phyloP scores from a whole-genome alignment of 345 rosid species.

The Melaleuca quinquenervia region DNA sequence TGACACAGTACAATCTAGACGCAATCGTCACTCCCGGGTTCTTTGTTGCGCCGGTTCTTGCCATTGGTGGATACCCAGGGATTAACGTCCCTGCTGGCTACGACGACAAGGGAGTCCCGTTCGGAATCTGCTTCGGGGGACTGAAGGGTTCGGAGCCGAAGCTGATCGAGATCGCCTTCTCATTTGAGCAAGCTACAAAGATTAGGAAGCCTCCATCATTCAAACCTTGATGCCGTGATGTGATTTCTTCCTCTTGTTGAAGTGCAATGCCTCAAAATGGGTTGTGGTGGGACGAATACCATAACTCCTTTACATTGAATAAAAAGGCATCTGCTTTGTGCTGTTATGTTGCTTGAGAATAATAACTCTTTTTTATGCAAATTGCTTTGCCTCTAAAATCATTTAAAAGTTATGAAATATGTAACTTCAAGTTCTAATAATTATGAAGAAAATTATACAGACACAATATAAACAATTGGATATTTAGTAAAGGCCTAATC shows the following conservation, averaged over 20 bases:
- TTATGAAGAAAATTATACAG: rapidly evolving
- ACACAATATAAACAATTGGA: background rate
- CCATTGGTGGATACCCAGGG: constrained; percentile 65
- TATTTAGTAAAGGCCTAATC: background rate
- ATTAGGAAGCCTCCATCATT: constrained; percentile 50
- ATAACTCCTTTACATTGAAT: background rate
- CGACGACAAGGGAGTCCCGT: constrained; percentile 28
- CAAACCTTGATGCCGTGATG: background rate
- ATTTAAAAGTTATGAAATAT: background rate
- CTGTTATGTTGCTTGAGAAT: background rate
- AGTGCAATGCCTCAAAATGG: background rate
- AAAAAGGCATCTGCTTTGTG: background rate
- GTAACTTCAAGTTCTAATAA: background rate
- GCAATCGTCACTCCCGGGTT: constrained; percentile 31
- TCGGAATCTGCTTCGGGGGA: constrained; percentile 56
- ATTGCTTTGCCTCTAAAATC: background rate
- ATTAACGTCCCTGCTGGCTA: constrained; percentile 62
- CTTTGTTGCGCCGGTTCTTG: constrained; percentile 19
- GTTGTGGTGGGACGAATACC: background rate
- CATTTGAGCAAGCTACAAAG: constrained; percentile 57
- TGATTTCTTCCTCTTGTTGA: background rate
- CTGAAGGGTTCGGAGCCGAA: constrained; percentile 55
- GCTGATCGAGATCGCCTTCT: constrained; percentile 62
- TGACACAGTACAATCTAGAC: constrained; percentile 29
- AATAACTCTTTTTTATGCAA: background rate